Evolutionary conservation across 306 rosid genomes (phyloP), one percentile per base, ranked within the genome.

Genomic region (Dicorynia guianensis): DNA sequence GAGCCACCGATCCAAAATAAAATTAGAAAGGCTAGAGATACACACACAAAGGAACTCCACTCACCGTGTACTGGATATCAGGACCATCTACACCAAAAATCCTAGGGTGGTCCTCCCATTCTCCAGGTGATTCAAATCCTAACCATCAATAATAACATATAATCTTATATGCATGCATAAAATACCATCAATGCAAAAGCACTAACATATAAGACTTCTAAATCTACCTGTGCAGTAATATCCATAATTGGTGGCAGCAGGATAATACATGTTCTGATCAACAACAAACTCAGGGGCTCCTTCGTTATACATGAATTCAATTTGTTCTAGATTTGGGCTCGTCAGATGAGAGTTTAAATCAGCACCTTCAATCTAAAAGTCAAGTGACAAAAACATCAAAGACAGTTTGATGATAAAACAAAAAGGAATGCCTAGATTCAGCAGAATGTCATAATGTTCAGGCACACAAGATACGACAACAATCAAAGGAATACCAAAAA

Each of bases 81-180:
- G 90, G 77, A 91, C 89, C 92, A 88, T 94, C 97, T 83, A 75
- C 75, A 67, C 93, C 95, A 90, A 91, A 91, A 88, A 86, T 58
- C 85, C 88, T 81, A 69, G 56, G 79, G 78, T 88, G 96, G 86
- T 91, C 97, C 96, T 91, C 98, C 97, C 95, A 90, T 78, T 94
- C 97, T 11, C 84, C 63, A 34, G 98, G 92, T 81, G 98, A 74
- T 75, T 90, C 98, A 80, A 88, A 91, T 81, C 97, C 97, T 94
- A 76, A 72, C 36, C 65, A 65, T 52, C 80, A 36, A 25, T 47
- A 78, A 57, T 48, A 57, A 62, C 14, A 68, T 39, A 47, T 15
- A 59, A 52, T 67, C 17, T 35, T 25, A 33, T 17, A 65, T 39
- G 62, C 35, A 81, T 13, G 63, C 50, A 60, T 69, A 40, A 78